These are phyloP conservation scores for Cordyceps javanica DNA, from an alignment of 2,329 filamentous ascomycete genomes.

Conservation along the genomic window DNA sequence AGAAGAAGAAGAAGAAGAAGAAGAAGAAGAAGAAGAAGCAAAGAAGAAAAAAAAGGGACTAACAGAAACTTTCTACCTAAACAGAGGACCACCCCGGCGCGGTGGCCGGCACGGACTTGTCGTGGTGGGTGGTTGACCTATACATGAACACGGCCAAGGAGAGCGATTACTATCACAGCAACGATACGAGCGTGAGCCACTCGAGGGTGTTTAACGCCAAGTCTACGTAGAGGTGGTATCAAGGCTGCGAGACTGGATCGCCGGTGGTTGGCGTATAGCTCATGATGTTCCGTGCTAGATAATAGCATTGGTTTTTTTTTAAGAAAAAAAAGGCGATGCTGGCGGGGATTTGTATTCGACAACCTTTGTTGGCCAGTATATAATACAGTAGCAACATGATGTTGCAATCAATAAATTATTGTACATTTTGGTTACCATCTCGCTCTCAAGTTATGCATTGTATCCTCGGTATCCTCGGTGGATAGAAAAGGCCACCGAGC, in stretches of 20 bases:
- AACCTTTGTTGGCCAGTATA: background rate
- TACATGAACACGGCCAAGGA: background rate
- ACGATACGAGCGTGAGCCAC: background rate
- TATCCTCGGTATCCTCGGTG: background rate
- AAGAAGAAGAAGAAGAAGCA: too few species aligned
- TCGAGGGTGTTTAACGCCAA: background rate
- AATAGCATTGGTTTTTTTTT: too few species aligned
- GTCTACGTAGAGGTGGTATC: background rate
- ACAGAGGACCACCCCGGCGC: background rate
- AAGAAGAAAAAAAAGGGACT: too few species aligned
- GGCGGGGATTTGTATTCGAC: conserved; percentile 5
- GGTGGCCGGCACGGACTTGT: background rate
- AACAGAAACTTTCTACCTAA: too few species aligned
- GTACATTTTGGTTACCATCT: background rate
- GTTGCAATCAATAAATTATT: background rate
- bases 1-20: too few species aligned
- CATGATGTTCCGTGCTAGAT: too few species aligned
- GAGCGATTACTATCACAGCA: background rate
- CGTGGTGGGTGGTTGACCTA: background rate
- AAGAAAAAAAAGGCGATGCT: background rate
- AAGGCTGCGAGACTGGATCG: background rate
- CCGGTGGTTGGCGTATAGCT: too few species aligned
- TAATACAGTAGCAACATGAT: conserved; percentile 3
- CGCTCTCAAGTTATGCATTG: background rate
- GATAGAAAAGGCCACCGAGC: too few species aligned